Evolutionary conservation across 805 yeast species (phyloP).

Genomic region (Jamesozyma jinghongensis): DNA sequence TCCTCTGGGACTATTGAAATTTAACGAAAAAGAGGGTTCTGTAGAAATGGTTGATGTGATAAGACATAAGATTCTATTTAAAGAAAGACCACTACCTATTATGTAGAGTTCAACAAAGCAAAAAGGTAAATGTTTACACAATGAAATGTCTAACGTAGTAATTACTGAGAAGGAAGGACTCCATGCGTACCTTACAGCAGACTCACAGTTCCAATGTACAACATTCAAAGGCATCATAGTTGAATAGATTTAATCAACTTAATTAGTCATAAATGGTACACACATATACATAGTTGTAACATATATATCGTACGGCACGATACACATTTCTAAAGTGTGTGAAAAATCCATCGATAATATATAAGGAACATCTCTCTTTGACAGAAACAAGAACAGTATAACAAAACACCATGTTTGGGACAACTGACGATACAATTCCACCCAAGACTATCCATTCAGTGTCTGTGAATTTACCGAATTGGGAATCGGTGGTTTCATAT

Average conservation of each 20-base stretch:
- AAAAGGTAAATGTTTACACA: too few relatives aligned
- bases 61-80: constrained; percentile 49
- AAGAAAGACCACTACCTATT: constrained; percentile 65
- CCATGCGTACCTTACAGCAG: too few relatives aligned
- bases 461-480: constrained; percentile 88
- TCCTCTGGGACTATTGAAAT: constrained; percentile 55
- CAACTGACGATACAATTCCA: constrained; percentile 79
- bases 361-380: background rate
- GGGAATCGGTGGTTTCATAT: constrained; percentile 89
- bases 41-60: constrained; percentile 54
- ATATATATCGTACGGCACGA: too few relatives aligned
- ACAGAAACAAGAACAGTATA: background rate
- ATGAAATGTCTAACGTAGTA: too few relatives aligned
- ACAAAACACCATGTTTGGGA: constrained; percentile 7
- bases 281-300: too few relatives aligned
- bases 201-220: too few relatives aligned
- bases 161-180: too few relatives aligned
- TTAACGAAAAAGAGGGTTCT: constrained; percentile 26
- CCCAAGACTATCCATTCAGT: constrained; percentile 88
- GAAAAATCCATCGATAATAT: background rate
- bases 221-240: too few relatives aligned
- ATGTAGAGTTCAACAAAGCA: too few relatives aligned
- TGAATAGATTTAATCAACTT: background rate
- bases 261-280: too few relatives aligned
- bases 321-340: too few relatives aligned